Evolutionary conservation across 1,139 yeast genomes (phyloP), one percentile per base, ranked within the genome.

Genomic region (Pichia sp.): DNA sequence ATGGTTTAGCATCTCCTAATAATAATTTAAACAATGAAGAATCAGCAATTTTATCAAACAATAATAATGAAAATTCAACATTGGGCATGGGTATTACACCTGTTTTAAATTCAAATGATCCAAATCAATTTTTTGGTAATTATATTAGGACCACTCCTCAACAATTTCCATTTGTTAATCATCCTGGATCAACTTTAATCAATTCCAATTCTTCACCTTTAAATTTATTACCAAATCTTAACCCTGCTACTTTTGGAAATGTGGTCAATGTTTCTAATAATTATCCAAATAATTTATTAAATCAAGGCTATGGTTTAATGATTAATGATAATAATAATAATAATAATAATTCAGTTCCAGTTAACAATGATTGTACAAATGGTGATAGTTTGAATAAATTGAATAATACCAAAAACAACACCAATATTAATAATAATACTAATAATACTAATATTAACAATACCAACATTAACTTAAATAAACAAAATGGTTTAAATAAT

Each of bases 1-100:
- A 57, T 35, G 56, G 57, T 24, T 27, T 51, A 16, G 12, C 49
- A 8, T 54, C 60, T n/a, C 53, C 58, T 11, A 36, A 47, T 37
- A 46, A 49, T 30, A 37, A 34, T 16, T n/a, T 16, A 16, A 16
- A 16, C 16, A 16, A 16, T 16, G 16, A 16, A 16, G 16, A 16
- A 16, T 16, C 16, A 16, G 16, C 16, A 16, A 16, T 16, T 16
- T 16, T 16, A 16, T 16, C 16, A 16, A 16, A 16, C 16, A 16
- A 16, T 23, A 56, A 47, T 42, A 58, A 57, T 41, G 39, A 39
- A n/a, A 55, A 55, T 33, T 56, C 55, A 23, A 52, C 60, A 1
- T 48, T 56, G 22, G 59, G 60, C 27, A 56, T 57, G 58, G 59
- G 59, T 8, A 54, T 54, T 30, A 37, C 47, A 2, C 49, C 45